Conservation (phyloP, 1,139 yeast genomes). For the Nakaseomyces glabratus region DNA sequence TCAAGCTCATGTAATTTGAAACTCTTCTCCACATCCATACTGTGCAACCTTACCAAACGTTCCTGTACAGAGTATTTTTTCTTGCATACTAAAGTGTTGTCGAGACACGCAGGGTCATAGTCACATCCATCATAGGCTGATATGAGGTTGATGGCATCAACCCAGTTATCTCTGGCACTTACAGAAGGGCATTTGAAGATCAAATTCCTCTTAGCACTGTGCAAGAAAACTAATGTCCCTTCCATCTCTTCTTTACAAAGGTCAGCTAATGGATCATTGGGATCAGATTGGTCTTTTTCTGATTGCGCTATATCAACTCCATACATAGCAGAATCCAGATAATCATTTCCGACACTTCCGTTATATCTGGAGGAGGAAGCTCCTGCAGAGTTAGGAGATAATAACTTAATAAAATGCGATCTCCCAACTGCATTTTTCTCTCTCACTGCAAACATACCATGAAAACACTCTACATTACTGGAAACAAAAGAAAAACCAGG, state of each 20-base stretch:
- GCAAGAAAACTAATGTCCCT: conserved; percentile 13
- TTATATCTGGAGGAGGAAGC: conserved; percentile 1
- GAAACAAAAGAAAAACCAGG: conserved; percentile 10
- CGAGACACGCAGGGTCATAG: conserved; percentile 15
- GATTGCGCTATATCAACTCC: neutral
- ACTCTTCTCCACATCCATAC: conserved; percentile 29
- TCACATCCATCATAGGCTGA: conserved; percentile 43
- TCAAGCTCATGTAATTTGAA: conserved; percentile 33
- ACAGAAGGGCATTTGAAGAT: conserved; percentile 24
- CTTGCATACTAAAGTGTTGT: conserved; percentile 24
- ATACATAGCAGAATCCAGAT: conserved; percentile 5
- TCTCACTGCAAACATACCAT: conserved; percentile 21
- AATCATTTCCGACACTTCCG: neutral
- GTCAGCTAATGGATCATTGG: conserved; percentile 3
- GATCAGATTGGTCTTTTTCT: conserved; percentile 1
- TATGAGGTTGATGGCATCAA: conserved; percentile 44
- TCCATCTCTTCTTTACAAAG: conserved; percentile 8
- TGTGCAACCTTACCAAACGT: conserved; percentile 31
- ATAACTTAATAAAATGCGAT: conserved; percentile 7
- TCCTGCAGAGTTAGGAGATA: neutral
- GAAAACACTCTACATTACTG: conserved; percentile 13
- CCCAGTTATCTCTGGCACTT: conserved; percentile 46
- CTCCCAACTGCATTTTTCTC: conserved; percentile 10
- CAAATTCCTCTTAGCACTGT: conserved; percentile 32
- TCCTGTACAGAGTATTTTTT: conserved; percentile 24